Conservation (phyloP, 1,284 basidiomycete species). For the Neolentinus lepideus region DNA sequence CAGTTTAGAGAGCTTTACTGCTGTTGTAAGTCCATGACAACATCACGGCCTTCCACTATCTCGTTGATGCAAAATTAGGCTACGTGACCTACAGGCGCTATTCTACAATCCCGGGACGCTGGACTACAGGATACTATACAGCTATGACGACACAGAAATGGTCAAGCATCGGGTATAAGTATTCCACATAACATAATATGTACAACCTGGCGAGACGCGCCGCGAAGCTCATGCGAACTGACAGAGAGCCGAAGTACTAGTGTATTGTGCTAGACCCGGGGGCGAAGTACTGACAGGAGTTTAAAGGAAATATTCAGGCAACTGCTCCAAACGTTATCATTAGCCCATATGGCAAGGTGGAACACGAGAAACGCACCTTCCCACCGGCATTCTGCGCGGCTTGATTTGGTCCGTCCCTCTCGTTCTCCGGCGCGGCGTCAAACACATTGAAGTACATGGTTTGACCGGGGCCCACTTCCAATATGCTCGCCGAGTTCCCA, state of each 20-base stretch:
- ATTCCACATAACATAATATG: background rate
- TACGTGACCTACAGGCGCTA: no score
- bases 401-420: slow-evolving; percentile 74
- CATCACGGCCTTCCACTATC: no score
- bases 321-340: slow-evolving; percentile 26
- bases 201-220: background rate
- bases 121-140: background rate
- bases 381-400: slow-evolving; percentile 59
- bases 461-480: slow-evolving; percentile 92
- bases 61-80: no score
- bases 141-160: background rate
- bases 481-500: slow-evolving; percentile 94
- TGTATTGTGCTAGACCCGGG: background rate
- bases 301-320: slow-evolving; percentile 69
- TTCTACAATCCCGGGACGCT: no score
- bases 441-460: slow-evolving; percentile 96
- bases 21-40: no score
- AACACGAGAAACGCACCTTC: slow-evolving; percentile 39
- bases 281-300: background rate
- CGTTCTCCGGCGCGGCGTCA: slow-evolving; percentile 98
- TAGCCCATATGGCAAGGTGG: background rate
- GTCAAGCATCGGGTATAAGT: background rate
- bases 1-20: no score
- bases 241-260: background rate
- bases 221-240: background rate